phyloP scores from a whole-genome alignment of 1,284 basidiomycete species.

The Crucibulum parvulum region DNA sequence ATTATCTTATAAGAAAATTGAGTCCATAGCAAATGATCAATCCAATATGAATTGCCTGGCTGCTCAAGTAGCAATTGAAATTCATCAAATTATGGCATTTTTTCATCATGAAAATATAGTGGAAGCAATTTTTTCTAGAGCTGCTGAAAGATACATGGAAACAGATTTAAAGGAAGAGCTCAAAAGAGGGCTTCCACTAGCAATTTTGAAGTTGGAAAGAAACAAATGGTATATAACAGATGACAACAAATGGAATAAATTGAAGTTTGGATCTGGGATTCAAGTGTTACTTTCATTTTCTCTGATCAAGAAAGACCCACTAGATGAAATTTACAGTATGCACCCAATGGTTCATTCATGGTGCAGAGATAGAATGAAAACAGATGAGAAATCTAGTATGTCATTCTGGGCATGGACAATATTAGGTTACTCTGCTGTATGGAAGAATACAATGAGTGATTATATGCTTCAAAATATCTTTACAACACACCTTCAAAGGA shows the following conservation, averaged over 20 bases:
- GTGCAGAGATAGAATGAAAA: background rate
- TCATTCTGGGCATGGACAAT: background rate
- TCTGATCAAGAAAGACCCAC: background rate
- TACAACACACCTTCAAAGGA: background rate
- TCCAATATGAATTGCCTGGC: background rate
- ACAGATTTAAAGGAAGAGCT: background rate
- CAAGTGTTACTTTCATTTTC: background rate
- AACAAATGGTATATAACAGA: background rate
- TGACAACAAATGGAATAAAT: background rate
- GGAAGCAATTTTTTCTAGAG: background rate
- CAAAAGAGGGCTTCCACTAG: background rate
- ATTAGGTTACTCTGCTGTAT: background rate
- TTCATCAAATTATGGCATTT: conserved; percentile 2
- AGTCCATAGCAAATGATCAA: background rate
- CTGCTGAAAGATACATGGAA: background rate
- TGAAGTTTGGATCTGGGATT: background rate
- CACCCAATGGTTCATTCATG: conserved; percentile 2
- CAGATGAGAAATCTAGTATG: background rate
- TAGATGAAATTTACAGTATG: background rate
- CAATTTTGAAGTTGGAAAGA: background rate
- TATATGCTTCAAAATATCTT: background rate
- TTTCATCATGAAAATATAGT: conserved; percentile 4
- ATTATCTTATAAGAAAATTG: background rate
- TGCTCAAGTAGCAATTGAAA: conserved; percentile 1
- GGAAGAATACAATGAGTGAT: background rate